Percentiles rank a stretch among this genome's conserved stretches.
Evolutionary conservation across 495 filamentous ascomycete genomes (phyloP).

Genomic region (Opeltia flavorubescens): DNA sequence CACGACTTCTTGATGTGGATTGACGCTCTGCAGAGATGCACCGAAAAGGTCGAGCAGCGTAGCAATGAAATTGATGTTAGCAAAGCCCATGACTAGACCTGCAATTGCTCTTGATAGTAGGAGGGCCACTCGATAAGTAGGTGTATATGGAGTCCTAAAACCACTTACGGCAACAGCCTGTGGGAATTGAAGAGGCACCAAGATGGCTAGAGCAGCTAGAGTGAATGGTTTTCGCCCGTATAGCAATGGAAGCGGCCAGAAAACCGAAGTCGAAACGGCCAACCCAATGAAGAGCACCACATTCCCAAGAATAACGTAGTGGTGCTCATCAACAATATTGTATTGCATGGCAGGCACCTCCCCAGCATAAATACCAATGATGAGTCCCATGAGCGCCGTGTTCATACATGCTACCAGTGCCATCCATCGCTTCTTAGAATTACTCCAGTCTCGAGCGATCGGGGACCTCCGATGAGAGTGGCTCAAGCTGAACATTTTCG

Average conservation of each 20-base stretch:
- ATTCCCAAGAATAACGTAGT: slow-evolving; percentile 57
- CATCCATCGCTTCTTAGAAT: slow-evolving; percentile 46
- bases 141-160: slow-evolving; percentile 39
- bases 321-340: slow-evolving; percentile 47
- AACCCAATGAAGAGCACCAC: slow-evolving; percentile 55
- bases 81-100: slow-evolving; percentile 56
- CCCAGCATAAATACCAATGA: slow-evolving; percentile 62
- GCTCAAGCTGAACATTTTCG: slow-evolving; percentile 36
- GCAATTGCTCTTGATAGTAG: slow-evolving; percentile 47
- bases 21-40: slow-evolving; percentile 51
- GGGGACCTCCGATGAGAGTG: slow-evolving; percentile 33
- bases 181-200: slow-evolving; percentile 62
- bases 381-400: slow-evolving; percentile 49
- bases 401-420: slow-evolving; percentile 57
- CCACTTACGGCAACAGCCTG: slow-evolving; percentile 48
- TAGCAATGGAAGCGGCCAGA: slow-evolving; percentile 63
- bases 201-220: slow-evolving; percentile 43
- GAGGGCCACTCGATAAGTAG: slow-evolving; percentile 42
- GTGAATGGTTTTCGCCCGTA: slow-evolving; percentile 67
- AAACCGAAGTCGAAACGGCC: slow-evolving; percentile 49
- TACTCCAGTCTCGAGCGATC: slow-evolving; percentile 52
- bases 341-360: slow-evolving; percentile 65
- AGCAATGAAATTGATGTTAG: slow-evolving; percentile 58
- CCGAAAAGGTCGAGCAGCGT: slow-evolving; percentile 63
- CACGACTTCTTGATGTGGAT: slow-evolving; percentile 56